A percentile compares a stretch with the other conserved stretches of the same genome.
Evolutionary conservation across 352 stramenopile genomes (phyloP).

Genomic region (Globisporangium abappressorium): DNA sequence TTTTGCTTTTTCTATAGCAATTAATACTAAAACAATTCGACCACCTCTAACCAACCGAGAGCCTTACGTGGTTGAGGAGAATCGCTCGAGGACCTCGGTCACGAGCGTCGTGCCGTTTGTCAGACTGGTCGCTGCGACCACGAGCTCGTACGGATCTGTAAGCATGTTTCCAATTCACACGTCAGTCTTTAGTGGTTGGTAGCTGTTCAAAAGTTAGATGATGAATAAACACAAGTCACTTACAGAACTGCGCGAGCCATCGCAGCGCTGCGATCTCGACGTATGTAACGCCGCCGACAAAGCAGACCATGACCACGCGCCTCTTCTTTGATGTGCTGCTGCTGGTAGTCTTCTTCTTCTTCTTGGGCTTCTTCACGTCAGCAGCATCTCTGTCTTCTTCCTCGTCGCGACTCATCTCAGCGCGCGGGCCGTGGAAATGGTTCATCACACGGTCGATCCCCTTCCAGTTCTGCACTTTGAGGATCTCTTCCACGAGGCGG

Average conservation of each 20-base stretch:
- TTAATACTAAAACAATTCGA: neutral
- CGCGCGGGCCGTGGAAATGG: constrained; percentile 44
- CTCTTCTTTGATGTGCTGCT: constrained; percentile 18
- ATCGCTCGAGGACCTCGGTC: constrained; percentile 42
- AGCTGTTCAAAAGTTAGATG: neutral
- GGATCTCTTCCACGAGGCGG: constrained; percentile 62
- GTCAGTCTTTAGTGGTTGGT: neutral
- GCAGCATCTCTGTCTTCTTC: constrained; percentile 6
- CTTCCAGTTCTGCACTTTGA: constrained; percentile 49
- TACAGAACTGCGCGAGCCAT: constrained; percentile 70
- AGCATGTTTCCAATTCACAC: constrained; percentile 1
- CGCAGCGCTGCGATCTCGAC: constrained; percentile 71
- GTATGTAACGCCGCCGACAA: constrained; percentile 70
- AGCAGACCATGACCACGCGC: constrained; percentile 55
- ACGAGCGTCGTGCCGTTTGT: constrained; percentile 55
- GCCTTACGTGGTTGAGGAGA: constrained; percentile 29
- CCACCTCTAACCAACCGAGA: neutral
- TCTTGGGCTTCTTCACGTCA: constrained; percentile 13
- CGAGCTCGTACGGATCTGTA: constrained; percentile 58
- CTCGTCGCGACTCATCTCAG: constrained; percentile 39
- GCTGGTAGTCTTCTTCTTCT: constrained; percentile 20
- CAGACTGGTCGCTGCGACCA: constrained; percentile 58
- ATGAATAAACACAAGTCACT: constrained; percentile 13
- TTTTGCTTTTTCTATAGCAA: neutral
- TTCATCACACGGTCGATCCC: constrained; percentile 47